Percentiles rank a stretch among this genome's conserved stretches.
Conservation (phyloP, 164 flowering plant species). For the Pachysandra terminalis region DNA sequence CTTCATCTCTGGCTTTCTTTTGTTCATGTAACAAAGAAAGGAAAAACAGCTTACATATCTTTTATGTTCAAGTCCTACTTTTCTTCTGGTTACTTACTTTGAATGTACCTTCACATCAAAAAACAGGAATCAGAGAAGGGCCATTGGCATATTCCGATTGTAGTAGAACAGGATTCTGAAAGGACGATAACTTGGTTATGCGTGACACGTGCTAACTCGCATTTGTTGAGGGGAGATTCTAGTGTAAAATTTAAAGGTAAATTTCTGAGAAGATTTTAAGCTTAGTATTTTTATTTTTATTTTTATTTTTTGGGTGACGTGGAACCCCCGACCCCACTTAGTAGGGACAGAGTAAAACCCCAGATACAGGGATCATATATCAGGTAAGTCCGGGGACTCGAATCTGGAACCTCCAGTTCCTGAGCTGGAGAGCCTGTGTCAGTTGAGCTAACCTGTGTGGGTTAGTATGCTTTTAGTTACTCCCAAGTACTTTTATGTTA, state of each 20-base stretch:
- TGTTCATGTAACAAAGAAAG: neutral
- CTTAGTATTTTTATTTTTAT: too few species aligned
- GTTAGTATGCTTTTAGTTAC: neutral
- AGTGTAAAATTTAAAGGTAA: conserved; percentile 33
- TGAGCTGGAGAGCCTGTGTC: too few species aligned
- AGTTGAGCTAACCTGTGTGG: too few species aligned
- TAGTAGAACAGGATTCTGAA: conserved; percentile 37
- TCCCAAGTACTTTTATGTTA: neutral
- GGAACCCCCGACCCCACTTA: too few species aligned
- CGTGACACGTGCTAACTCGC: conserved; percentile 35
- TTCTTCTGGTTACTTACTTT: conserved; percentile 1
- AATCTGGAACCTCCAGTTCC: too few species aligned
- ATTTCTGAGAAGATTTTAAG: neutral
- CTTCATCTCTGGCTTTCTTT: neutral
- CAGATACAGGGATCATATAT: too few species aligned
- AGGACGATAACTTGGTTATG: conserved; percentile 72
- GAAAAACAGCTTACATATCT: neutral
- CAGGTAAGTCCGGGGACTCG: too few species aligned
- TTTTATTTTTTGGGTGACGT: too few species aligned
- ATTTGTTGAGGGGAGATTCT: conserved; percentile 16
- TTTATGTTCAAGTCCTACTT: neutral
- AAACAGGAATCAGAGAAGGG: conserved; percentile 76
- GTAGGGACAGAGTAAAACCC: too few species aligned
- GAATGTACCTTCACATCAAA: neutral
- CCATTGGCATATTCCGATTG: conserved; percentile 80